Conservation (phyloP, 345 rosid genomes). For the Conringia planisiliqua region DNA sequence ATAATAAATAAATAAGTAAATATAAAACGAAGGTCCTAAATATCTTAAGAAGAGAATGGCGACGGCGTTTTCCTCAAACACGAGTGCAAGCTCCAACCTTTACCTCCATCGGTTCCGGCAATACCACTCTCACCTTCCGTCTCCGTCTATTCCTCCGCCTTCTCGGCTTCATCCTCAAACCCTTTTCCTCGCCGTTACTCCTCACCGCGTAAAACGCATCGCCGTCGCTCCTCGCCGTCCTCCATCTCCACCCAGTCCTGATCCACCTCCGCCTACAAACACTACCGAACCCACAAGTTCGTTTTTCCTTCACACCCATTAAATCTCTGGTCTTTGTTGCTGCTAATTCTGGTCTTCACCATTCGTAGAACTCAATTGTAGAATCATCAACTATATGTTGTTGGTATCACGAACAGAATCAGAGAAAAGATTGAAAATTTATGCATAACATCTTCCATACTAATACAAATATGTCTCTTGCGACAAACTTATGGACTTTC, state of each 20-base stretch:
- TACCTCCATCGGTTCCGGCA: constrained; percentile 8
- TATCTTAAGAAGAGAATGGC: constrained; percentile 12
- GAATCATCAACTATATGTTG: background rate
- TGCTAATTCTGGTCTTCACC: background rate
- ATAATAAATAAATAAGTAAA: background rate
- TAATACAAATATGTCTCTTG: no score
- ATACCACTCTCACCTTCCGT: background rate
- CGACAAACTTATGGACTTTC: no score
- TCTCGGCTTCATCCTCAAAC: constrained; percentile 23
- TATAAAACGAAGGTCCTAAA: background rate
- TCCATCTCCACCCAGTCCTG: constrained; percentile 41
- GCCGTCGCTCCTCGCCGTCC: constrained; percentile 34
- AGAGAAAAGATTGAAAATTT: background rate
- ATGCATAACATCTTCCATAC: background rate
- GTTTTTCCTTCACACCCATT: background rate
- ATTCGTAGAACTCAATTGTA: background rate
- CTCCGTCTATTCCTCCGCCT: background rate
- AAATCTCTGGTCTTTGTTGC: background rate
- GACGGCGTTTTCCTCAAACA: background rate
- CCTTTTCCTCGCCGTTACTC: constrained; percentile 14
- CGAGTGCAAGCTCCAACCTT: constrained; percentile 8
- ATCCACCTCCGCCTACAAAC: constrained; percentile 39
- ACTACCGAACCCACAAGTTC: constrained; percentile 35
- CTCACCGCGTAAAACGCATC: constrained; percentile 18
- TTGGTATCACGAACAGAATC: background rate